Percentiles rank a stretch among this genome's conserved stretches.
These are phyloP conservation scores for Butyriboletus loyo DNA, from an alignment of 768 basidiomycete species.

Conservation along the genomic window DNA sequence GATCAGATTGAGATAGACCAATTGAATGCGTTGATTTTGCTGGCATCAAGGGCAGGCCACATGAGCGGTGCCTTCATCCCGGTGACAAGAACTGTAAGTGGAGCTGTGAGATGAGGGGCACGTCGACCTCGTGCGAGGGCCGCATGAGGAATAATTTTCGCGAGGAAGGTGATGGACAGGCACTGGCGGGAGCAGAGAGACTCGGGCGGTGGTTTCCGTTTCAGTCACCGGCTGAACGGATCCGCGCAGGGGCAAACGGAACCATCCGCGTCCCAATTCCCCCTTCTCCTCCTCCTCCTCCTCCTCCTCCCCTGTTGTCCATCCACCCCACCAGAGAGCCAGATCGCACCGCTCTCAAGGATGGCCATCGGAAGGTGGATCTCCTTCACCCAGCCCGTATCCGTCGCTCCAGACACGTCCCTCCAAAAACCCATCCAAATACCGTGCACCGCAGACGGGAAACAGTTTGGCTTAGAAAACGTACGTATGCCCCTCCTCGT, in stretches of 20 bases:
- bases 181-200: not conserved
- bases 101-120: too few species aligned
- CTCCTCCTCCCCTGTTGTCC: not conserved
- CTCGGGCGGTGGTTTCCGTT: not conserved
- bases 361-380: slow-evolving; percentile 42
- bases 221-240: slow-evolving; percentile 6
- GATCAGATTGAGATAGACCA: not conserved
- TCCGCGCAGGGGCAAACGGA: slow-evolving; percentile 6
- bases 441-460: slow-evolving; percentile 61
- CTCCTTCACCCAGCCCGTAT: slow-evolving; percentile 31
- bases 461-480: slow-evolving; percentile 96
- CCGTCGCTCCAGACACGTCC: slow-evolving; percentile 23
- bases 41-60: not conserved
- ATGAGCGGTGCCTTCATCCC: not conserved
- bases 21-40: not conserved
- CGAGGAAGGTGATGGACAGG: too few species aligned
- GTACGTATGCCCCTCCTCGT: slow-evolving; percentile 47
- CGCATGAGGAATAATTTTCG: too few species aligned
- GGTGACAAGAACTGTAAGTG: not conserved
- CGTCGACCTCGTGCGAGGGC: too few species aligned
- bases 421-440: slow-evolving; percentile 34
- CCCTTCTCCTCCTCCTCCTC: not conserved
- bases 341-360: not conserved
- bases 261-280: not conserved
- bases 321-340: not conserved